phyloP scores from a whole-genome alignment of 495 filamentous ascomycete genomes.

The Tuber calosporum region DNA sequence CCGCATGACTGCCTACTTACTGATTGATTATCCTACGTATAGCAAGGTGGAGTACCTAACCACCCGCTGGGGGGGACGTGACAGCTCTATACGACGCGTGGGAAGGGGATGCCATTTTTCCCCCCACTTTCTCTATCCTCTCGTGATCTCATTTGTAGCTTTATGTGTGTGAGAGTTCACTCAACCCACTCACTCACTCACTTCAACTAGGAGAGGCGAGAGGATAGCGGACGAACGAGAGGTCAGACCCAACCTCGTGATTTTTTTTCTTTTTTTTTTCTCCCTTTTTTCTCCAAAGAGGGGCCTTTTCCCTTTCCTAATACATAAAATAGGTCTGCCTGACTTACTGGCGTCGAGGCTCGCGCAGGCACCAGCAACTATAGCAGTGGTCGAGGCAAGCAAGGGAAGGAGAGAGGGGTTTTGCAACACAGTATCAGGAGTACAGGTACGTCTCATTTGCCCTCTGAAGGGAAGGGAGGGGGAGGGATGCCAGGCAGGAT shows the following conservation, averaged over 20 bases:
- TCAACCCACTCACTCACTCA: background rate
- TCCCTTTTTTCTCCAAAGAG: background rate
- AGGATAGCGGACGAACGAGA: background rate
- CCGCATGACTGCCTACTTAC: background rate
- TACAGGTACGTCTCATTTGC: background rate
- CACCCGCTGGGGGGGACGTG: background rate
- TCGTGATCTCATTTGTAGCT: background rate
- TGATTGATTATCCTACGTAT: background rate
- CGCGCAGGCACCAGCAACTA: background rate
- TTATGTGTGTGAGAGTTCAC: background rate
- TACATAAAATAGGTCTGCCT: background rate
- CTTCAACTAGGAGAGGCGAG: background rate
- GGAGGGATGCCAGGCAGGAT: background rate
- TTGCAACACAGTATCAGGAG: background rate
- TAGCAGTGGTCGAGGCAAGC: background rate
- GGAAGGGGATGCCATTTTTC: background rate
- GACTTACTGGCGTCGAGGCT: background rate
- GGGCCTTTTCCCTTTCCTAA: background rate
- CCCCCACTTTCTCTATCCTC: background rate
- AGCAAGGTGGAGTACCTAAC: background rate
- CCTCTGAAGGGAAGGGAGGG: background rate
- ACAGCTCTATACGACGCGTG: background rate
- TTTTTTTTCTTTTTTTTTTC: background rate
- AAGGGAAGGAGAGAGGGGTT: background rate
- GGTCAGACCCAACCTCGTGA: background rate